Evolutionary conservation across 2,329 filamentous ascomycete species (phyloP).

Genomic region (Pseudogymnoascus sp.): DNA sequence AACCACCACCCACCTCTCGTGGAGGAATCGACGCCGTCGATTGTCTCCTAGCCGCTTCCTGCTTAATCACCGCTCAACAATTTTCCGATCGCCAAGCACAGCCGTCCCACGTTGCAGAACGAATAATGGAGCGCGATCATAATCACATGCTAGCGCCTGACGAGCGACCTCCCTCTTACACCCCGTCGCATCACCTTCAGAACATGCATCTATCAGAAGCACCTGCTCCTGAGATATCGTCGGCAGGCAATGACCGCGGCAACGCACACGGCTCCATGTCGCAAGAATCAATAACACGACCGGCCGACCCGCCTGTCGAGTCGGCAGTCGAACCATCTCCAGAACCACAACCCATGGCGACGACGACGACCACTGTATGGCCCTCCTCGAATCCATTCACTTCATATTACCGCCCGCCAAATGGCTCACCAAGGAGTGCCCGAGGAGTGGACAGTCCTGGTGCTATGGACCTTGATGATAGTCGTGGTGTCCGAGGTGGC

Average conservation of each 20-base stretch:
- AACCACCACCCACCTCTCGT: neutral
- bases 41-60: neutral
- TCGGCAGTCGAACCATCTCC: neutral
- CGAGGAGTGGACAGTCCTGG: slow-evolving; percentile 20
- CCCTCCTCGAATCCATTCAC: neutral
- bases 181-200: neutral
- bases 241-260: slow-evolving; percentile 1
- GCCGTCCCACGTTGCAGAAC: neutral
- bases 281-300: neutral
- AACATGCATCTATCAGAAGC: slow-evolving; percentile 1
- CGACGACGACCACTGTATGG: neutral
- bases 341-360: neutral
- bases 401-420: neutral
- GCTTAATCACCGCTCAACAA: neutral
- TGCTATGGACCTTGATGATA: slow-evolving; percentile 28
- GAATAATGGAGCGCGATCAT: neutral
- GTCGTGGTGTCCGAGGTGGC: slow-evolving; percentile 22
- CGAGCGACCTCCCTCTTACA: neutral
- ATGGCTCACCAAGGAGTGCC: neutral
- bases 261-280: neutral
- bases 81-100: neutral
- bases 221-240: neutral
- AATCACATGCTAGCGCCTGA: slow-evolving; percentile 7
- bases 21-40: neutral
- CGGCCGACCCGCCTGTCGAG: slow-evolving; percentile 1